phyloP scores from a whole-genome alignment of 495 filamentous ascomycete genomes.

The Hyaloscypha hepaticicola region DNA sequence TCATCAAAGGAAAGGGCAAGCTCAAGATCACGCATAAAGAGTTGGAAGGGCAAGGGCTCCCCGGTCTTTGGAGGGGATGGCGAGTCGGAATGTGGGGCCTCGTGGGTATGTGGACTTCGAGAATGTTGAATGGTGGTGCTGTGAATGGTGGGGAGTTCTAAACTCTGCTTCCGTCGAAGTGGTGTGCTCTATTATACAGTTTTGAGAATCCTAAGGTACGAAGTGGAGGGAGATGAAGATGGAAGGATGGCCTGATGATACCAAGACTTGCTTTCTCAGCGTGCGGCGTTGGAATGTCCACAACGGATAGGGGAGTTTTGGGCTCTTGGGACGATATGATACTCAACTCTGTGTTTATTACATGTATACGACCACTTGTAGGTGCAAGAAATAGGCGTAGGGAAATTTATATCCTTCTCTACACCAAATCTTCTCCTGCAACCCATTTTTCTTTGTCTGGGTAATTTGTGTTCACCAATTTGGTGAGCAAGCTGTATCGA shows the following conservation, averaged over 20 bases:
- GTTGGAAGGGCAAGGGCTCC: conserved; percentile 72
- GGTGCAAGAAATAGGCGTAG: background rate
- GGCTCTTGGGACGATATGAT: background rate
- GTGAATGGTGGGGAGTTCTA: conserved; percentile 15
- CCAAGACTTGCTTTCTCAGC: conserved; percentile 12
- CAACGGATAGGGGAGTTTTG: conserved; percentile 1
- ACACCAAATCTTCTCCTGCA: background rate
- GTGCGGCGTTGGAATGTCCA: background rate
- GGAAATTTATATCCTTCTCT: background rate
- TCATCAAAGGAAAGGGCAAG: conserved; percentile 36
- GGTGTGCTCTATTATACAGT: background rate
- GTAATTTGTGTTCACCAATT: background rate
- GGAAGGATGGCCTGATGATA: conserved; percentile 9
- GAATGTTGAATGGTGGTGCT: conserved; percentile 16
- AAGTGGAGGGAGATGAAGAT: background rate
- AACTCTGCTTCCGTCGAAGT: background rate
- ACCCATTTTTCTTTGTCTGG: background rate
- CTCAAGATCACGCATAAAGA: conserved; percentile 42
- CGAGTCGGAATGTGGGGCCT: conserved; percentile 94
- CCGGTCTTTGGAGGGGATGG: conserved; percentile 91
- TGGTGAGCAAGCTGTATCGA: no score
- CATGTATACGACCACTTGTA: conserved; percentile 6
- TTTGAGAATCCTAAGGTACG: background rate
- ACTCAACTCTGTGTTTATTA: conserved; percentile 21
- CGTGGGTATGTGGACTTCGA: conserved; percentile 45